Evolutionary conservation across 2,329 filamentous ascomycete species (phyloP), one percentile per base, ranked within the genome.

Genomic region (Xylariaceae sp.): DNA sequence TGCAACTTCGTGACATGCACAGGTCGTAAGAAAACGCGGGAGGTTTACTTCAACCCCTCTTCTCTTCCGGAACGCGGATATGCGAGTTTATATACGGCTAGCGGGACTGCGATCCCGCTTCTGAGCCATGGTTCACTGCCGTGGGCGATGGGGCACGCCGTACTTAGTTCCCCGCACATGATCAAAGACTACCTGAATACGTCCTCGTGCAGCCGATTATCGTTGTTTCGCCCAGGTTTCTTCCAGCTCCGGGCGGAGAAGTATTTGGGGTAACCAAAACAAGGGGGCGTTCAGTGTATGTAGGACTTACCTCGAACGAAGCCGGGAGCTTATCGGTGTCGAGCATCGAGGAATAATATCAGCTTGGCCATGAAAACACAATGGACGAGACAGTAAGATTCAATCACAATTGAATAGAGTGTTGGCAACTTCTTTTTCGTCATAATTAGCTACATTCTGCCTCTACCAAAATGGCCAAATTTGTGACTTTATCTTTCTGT

Each of bases 381-480:
- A 45, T 26, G 11, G 6, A 41, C 11, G 9, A 35, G 31, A 11
- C 6, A 4, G 19, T 9, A 43, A 53, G 7, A 3, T 42, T 44
- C 11, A 8, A 52, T 29, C 9, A 60, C 49, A 47, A 44, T 29
- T 53, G 44, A 41, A 56, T 59, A 51, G 37, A 31, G 32, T 45
- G 19, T 47, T 50, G 42, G 51, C 51, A 40, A 55, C 39, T 55
- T 44, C 48, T 54, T 54, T 41, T 37, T 55, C 40, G 46, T 60
- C 32, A 51, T 57, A 51, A 51, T 41, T 57, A 57, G 51, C 47
- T 59, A 60, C 54, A 54, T 53, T 55, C 54, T 55, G 50, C 49
- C 48, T 53, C 56, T 48, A 40, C 56, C 51, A 60, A 60, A 59
- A 59, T 57, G 55, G 50, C 44, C 58, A 57, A 35, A 59, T 55